A percentile compares a stretch with the other conserved stretches of the same genome.
Conservation (phyloP, 495 filamentous ascomycete species). For the Podospora pseudoanserina region DNA sequence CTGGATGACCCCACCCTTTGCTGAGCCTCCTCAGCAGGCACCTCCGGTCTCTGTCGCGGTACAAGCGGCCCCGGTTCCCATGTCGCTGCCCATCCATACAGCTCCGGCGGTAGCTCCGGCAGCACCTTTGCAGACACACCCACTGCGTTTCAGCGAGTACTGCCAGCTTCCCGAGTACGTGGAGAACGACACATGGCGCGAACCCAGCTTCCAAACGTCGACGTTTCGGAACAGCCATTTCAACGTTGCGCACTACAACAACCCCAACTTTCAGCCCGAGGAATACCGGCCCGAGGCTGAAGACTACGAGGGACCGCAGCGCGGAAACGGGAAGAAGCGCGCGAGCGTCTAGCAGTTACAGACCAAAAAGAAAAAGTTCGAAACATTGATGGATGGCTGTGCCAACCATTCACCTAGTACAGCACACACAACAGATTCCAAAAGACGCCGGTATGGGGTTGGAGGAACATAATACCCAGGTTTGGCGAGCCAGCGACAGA, state of each 20-base stretch:
- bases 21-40: constrained; percentile 32
- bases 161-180: constrained; percentile 40
- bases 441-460: neutral
- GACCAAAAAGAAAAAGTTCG: neutral
- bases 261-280: constrained; percentile 78
- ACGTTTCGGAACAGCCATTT: constrained; percentile 64
- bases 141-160: constrained; percentile 48
- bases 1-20: constrained; percentile 39
- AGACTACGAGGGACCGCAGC: constrained; percentile 31
- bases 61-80: constrained; percentile 25
- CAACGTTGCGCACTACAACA: constrained; percentile 80
- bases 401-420: constrained; percentile 8
- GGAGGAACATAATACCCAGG: constrained; percentile 13
- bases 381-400: constrained; percentile 11
- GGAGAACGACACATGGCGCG: constrained; percentile 37
- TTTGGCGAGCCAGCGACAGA: neutral
- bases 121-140: constrained; percentile 32
- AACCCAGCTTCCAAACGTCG: constrained; percentile 52
- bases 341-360: constrained; percentile 30
- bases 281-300: constrained; percentile 49
- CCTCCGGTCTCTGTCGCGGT: constrained; percentile 18
- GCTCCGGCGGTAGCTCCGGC: constrained; percentile 14
- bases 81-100: constrained; percentile 20
- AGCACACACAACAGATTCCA: neutral
- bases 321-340: constrained; percentile 36